These are phyloP conservation scores for Trichoderma afroharzianum DNA, from an alignment of 2,329 filamentous ascomycete genomes.

Conservation along the genomic window DNA sequence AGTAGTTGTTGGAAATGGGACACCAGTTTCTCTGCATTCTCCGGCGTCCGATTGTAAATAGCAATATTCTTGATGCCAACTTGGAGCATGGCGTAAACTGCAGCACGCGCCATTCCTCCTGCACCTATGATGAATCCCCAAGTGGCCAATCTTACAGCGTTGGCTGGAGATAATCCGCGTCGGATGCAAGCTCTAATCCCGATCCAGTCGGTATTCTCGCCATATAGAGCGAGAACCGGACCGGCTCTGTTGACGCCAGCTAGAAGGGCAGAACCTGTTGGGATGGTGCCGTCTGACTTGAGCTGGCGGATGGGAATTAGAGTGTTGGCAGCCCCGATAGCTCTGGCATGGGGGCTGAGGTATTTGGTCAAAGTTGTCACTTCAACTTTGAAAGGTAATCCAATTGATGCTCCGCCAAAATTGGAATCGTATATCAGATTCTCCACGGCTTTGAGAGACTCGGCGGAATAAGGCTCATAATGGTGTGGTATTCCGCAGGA, in stretches of 20 bases:
- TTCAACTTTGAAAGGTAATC: conserved; percentile 9
- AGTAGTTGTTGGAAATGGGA: not conserved
- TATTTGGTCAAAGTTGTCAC: conserved; percentile 4
- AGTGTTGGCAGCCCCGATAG: conserved; percentile 13
- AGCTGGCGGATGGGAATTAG: conserved; percentile 8
- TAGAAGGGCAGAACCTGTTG: conserved; percentile 66
- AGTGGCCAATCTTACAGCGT: not conserved
- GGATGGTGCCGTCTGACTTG: not conserved
- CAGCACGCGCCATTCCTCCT: conserved; percentile 7
- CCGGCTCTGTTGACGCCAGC: conserved; percentile 66
- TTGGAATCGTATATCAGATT: not conserved
- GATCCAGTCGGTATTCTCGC: conserved; percentile 11
- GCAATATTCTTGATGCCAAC: conserved; percentile 10
- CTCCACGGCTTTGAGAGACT: not conserved
- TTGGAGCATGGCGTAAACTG: conserved; percentile 8
- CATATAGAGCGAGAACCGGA: not conserved
- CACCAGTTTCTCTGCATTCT: not conserved
- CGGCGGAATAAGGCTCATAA: conserved; percentile 2
- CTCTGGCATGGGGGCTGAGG: conserved; percentile 4
- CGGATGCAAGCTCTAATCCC: conserved; percentile 6
- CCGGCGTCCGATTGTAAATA: not conserved
- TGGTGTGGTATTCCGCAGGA: not conserved
- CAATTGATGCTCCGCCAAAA: conserved; percentile 10
- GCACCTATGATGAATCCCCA: conserved; percentile 5
- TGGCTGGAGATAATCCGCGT: conserved; percentile 1